Base-by-base conservation (phyloP, 164 flowering plant genomes). In the Berberis thunbergii region DNA sequence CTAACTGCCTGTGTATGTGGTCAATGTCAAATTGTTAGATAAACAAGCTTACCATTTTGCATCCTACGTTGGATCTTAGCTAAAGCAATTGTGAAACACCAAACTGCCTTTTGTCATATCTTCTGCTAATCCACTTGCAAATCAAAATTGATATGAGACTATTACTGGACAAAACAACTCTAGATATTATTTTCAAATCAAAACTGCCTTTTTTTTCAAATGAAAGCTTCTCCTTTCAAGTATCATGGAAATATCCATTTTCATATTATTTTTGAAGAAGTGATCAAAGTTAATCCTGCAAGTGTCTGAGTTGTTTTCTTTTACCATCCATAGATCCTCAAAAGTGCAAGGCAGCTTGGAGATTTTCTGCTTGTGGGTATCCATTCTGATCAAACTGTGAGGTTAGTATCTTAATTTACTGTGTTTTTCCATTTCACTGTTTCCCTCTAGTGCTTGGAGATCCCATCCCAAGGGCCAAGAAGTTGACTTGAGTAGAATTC, bases 341-440 rank as follows among this genome's bases (percentile, higher is more conserved):
- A 79, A 82, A 75, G 83, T 75, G 98, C 98, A 65, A 81, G 95
- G 50, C 88, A 75, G 57, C 92, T 88, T 71, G 98, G 98, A 61
- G 98, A 93, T 73, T 93, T 93, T 77, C 85, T 93, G 60, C 97
- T 93, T 71, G 98, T 93, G 64, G 98, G 98, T 12, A 87, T 93
- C 66, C 97, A 88, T 70, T 80, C 89, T 45, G 98, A 93, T 77
- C 96, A 79, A 73, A 87, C 89, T 69, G 89, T 90, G 79, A 88
- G 96, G 98, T 93, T 40, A 40, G 54, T 52, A 7, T 52, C 4
- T 52, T 52, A 52, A 52, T 26, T 26, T 26, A 26, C 26, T 52
- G 54, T 10, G 9, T 10, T 41, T 45, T 43, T 39, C 10, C 1
- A 62, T 40, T 43, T 45, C 45, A 7, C 3, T 10, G 26, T 43